Evolutionary conservation across 225 moss, liverwort and hornwort genomes (phyloP).

Genomic region (Sphagnum tenellum): DNA sequence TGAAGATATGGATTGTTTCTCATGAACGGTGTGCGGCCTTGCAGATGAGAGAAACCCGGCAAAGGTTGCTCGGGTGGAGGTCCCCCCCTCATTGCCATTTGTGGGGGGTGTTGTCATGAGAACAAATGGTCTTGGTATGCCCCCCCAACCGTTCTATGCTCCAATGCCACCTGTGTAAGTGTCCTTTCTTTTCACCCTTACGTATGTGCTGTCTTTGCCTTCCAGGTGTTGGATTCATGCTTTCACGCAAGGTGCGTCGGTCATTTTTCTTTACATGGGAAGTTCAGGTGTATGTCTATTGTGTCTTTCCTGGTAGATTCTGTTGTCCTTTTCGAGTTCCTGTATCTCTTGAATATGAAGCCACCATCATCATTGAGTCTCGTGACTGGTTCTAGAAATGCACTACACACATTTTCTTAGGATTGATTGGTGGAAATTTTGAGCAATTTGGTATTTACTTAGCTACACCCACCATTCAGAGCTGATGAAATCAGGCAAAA

Average conservation of each 20-base stretch:
- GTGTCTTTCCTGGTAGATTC: too few species aligned
- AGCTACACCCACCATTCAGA: too few species aligned
- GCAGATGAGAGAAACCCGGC: slow-evolving; percentile 42
- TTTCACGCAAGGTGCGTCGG: slow-evolving; percentile 32
- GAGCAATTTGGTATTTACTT: too few species aligned
- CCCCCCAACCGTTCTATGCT: slow-evolving; percentile 31
- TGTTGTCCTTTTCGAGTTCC: too few species aligned
- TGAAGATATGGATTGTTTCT: too few species aligned
- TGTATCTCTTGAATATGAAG: too few species aligned
- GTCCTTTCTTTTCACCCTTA: slow-evolving; percentile 20
- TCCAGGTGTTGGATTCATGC: slow-evolving; percentile 40
- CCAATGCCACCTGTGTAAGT: slow-evolving; percentile 43
- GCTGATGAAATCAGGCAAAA: too few species aligned
- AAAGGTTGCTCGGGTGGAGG: slow-evolving; percentile 45
- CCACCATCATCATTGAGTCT: too few species aligned
- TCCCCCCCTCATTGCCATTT: slow-evolving; percentile 26
- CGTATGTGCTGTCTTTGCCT: slow-evolving; percentile 9
- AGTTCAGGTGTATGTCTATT: too few species aligned
- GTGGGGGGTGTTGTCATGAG: slow-evolving; percentile 21
- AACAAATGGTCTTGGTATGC: slow-evolving; percentile 29
- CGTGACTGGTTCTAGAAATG: too few species aligned
- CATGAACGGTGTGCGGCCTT: background rate
- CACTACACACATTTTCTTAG: too few species aligned
- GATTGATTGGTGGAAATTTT: too few species aligned
- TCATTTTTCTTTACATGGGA: slow-evolving; percentile 10